Evolutionary conservation across 345 rosid species (phyloP), one percentile per base, ranked within the genome.

Genomic region (Aegle marmelos): DNA sequence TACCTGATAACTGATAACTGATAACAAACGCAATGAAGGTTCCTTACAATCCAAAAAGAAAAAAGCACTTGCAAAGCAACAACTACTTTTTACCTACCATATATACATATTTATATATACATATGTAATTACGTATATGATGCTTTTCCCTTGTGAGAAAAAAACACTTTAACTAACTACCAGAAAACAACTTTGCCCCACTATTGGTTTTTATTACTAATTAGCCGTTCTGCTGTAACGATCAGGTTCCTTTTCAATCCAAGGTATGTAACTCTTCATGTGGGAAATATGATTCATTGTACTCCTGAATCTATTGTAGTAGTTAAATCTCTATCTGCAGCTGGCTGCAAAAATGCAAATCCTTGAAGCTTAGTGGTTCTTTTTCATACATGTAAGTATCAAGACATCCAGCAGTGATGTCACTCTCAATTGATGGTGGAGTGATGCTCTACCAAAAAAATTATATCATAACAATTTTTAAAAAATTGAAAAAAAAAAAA

Each of bases 71-170:
- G 81, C 80, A 82, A 87, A 87, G 91, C 91, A 88, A 90, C 93
- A 90, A 74, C 56, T 69, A 76, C 91, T 37, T 63, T 58, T 76
- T 70, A 90, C 93, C 93, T 85, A 88, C 83, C 7, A 28, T 11
- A 45, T 3, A 13, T 45, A 10, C 1, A 9, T 2, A 41, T 41
- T 2, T 13, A 45, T 45, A 45, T 45, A 45, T 13, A 14, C 3
- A 4, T 45, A 16, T 76, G 53, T 45, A 80, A 83, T 89, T 13
- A 14, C 3, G 13, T 45, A 16, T 76, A 58, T 45, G 81, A 83
- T 89, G 87, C 86, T 82, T 87, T 73, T 76, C 77, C 66, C 36
- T 78, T 66, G n/a, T 37, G 69, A 63, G 82, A 59, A 79, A 82
- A 33, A 53, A 68, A 45, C 73, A n/a, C 70, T 11, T 10, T 45